These are phyloP conservation scores for Penicillium sumatraense DNA, from an alignment of 2,329 filamentous ascomycete genomes.

Conservation along the genomic window DNA sequence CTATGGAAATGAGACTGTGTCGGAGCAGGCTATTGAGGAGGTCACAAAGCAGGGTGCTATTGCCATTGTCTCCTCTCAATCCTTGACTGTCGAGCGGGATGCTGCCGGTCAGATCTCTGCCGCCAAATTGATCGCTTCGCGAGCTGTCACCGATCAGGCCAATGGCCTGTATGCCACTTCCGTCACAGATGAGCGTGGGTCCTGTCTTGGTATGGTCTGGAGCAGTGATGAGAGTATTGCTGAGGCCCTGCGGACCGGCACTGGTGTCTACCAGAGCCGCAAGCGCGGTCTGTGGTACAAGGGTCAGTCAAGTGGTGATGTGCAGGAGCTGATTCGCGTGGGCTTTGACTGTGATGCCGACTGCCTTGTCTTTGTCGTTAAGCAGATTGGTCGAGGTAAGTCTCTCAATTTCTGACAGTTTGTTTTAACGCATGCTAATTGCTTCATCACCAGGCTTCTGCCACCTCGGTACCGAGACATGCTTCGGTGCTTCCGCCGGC, in stretches of 20 bases:
- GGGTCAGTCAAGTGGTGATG: constrained; percentile 90
- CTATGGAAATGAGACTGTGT: constrained; percentile 42
- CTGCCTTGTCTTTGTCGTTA: constrained; percentile 86
- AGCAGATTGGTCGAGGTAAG: constrained; percentile 77
- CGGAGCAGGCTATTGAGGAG: constrained; percentile 54
- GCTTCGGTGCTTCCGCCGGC: constrained; percentile 84
- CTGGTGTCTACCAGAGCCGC: constrained; percentile 92
- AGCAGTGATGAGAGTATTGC: constrained; percentile 88
- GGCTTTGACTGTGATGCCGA: constrained; percentile 93
- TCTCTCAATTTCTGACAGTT: background rate
- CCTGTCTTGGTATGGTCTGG: constrained; percentile 88
- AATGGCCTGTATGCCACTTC: constrained; percentile 88
- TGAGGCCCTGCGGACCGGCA: constrained; percentile 79
- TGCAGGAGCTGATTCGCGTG: constrained; percentile 83
- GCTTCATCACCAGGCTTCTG: constrained; percentile 69
- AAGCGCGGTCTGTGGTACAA: constrained; percentile 98
- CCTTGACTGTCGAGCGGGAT: constrained; percentile 70
- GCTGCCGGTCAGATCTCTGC: constrained; percentile 66
- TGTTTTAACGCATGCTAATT: constrained; percentile 20
- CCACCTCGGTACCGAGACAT: constrained; percentile 88
- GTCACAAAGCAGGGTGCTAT: constrained; percentile 59
- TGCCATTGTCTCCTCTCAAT: constrained; percentile 73
- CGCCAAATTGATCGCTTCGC: constrained; percentile 71
- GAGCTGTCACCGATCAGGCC: constrained; percentile 78
- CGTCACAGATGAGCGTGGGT: constrained; percentile 84